These are phyloP conservation scores for Salix brachista DNA, from an alignment of 345 rosid genomes.

Conservation along the genomic window DNA sequence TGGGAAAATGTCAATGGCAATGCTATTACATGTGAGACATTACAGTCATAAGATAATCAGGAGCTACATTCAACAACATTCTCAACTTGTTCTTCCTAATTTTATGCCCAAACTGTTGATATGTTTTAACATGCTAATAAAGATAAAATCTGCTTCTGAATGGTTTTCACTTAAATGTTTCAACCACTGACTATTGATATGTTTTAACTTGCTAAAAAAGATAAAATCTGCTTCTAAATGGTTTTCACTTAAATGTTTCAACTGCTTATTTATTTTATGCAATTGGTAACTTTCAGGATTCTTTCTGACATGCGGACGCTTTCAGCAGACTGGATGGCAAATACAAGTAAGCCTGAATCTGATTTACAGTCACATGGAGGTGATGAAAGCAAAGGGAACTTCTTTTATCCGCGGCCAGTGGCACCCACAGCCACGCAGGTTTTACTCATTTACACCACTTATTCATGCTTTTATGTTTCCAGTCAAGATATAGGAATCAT, in stretches of 20 bases:
- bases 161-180: neutral
- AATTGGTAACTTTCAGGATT: conserved; percentile 58
- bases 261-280: conserved; percentile 6
- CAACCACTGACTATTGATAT: neutral
- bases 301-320: conserved; percentile 99
- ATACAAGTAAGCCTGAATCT: conserved; percentile 72
- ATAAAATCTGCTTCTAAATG: conserved; percentile 1
- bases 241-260: conserved; percentile 1
- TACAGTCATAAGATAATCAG: neutral
- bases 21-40: neutral
- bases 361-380: conserved; percentile 74
- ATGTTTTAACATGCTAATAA: neutral
- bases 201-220: neutral
- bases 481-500: neutral
- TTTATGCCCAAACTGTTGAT: neutral
- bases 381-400: conserved; percentile 70
- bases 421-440: conserved; percentile 99
- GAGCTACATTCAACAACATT: neutral
- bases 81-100: neutral
- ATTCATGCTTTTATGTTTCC: neutral
- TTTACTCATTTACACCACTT: neutral
- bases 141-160: conserved; percentile 6
- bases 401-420: conserved; percentile 94
- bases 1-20: neutral
- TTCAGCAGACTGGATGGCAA: conserved; percentile 99